phyloP scores from a whole-genome alignment of 1,284 basidiomycete genomes.

The Melampsora occidentalis region DNA sequence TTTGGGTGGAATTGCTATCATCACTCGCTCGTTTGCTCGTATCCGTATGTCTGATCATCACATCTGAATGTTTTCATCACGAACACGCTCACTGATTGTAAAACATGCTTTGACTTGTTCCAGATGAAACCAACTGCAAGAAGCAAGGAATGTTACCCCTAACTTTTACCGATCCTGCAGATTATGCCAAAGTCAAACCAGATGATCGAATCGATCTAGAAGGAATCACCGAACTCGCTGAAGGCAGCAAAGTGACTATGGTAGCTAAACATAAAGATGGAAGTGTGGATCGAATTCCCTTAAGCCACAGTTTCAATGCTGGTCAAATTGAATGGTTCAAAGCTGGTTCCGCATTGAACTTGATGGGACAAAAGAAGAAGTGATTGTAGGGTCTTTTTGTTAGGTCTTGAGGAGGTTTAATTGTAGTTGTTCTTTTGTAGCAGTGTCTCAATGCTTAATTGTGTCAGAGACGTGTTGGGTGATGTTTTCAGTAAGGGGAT shows the following conservation, averaged over 20 bases:
- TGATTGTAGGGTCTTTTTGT: not conserved
- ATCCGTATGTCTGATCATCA: slow-evolving; percentile 44
- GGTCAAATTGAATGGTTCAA: slow-evolving; percentile 94
- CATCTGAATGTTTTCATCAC: slow-evolving; percentile 79
- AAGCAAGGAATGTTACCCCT: slow-evolving; percentile 93
- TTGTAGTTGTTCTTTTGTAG: too few relatives aligned
- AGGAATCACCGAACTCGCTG: slow-evolving; percentile 76
- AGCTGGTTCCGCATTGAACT: slow-evolving; percentile 80
- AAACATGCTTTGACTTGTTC: slow-evolving; percentile 49
- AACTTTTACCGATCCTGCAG: slow-evolving; percentile 79
- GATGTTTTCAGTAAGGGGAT: too few relatives aligned
- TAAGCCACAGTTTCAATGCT: slow-evolving; percentile 61
- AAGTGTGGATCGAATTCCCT: slow-evolving; percentile 62
- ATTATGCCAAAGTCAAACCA: slow-evolving; percentile 84
- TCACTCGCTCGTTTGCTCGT: slow-evolving; percentile 37
- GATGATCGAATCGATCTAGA: slow-evolving; percentile 78
- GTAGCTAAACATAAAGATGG: slow-evolving; percentile 78
- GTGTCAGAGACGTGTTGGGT: too few relatives aligned
- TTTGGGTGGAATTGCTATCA: slow-evolving; percentile 25
- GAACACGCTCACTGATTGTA: slow-evolving; percentile 75
- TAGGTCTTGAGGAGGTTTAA: too few relatives aligned
- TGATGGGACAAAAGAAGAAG: slow-evolving; percentile 51
- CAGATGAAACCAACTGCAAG: slow-evolving; percentile 75
- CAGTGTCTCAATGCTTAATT: too few relatives aligned
- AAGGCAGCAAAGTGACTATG: slow-evolving; percentile 81